A percentile compares a stretch with the other conserved stretches of the same genome.
phyloP scores from a whole-genome alignment of 169 alveolate genomes.

The Plasmodium adleri region DNA sequence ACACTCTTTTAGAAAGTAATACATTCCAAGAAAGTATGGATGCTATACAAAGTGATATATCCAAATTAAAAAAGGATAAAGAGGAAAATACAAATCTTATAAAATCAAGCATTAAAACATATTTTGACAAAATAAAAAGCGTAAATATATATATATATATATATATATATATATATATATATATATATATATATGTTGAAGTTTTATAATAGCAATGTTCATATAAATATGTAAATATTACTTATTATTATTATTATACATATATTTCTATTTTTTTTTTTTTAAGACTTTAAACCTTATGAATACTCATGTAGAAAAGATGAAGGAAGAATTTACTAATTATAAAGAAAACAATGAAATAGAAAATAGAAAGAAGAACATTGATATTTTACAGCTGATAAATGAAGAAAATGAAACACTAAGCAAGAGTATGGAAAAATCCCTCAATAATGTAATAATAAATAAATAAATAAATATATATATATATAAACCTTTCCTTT shows the following conservation, averaged over 20 bases:
- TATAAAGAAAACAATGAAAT: slow-evolving; percentile 65
- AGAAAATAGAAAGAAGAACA: slow-evolving; percentile 53
- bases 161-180: not conserved
- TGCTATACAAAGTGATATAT: slow-evolving; percentile 28
- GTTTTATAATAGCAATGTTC: not conserved
- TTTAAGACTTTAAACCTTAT: slow-evolving; percentile 55
- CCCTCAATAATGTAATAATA: slow-evolving; percentile 23
- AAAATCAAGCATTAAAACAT: slow-evolving; percentile 57
- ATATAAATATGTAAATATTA: not conserved
- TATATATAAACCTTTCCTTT: not conserved
- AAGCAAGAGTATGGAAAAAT: slow-evolving; percentile 40
- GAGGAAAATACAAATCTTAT: slow-evolving; percentile 63
- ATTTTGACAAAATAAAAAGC: slow-evolving; percentile 50
- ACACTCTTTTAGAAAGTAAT: slow-evolving; percentile 22
- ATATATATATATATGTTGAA: not conserved
- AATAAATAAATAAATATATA: not conserved
- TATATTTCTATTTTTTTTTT: not conserved
- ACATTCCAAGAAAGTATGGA: slow-evolving; percentile 34
- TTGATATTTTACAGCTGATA: slow-evolving; percentile 64
- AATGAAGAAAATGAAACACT: slow-evolving; percentile 61
- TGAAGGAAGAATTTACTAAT: slow-evolving; percentile 38
- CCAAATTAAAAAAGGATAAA: slow-evolving; percentile 55
- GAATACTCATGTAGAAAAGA: slow-evolving; percentile 48
- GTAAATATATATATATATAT: slow-evolving; percentile 9
- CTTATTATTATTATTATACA: slow-evolving; percentile 1